Conservation (phyloP, 148 eudicot species). For the Arctostaphylos glauca region DNA sequence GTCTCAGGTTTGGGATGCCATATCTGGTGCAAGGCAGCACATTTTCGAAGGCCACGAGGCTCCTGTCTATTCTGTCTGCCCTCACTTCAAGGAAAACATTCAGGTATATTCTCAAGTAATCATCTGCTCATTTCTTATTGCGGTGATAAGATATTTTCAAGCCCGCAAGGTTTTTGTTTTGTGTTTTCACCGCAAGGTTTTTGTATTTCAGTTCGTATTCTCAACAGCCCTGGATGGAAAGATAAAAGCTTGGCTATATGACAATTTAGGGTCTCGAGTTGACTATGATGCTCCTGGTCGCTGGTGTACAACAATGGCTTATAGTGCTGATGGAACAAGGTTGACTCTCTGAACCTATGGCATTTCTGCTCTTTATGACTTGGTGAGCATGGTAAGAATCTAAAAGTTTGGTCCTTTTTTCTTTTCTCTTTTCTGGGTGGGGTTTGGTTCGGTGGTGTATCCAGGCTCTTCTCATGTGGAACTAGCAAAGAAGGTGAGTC, state of each 20-base stretch:
- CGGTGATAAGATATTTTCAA: neutral
- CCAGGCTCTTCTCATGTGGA: constrained; percentile 86
- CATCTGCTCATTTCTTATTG: neutral
- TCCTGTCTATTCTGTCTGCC: constrained; percentile 88
- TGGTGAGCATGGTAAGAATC: neutral
- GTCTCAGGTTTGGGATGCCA: constrained; percentile 81
- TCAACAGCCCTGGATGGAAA: constrained; percentile 88
- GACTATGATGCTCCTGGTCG: constrained; percentile 90
- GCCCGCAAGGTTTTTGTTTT: neutral
- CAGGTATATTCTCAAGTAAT: constrained; percentile 36
- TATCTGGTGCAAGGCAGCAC: constrained; percentile 63
- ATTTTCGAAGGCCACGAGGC: constrained; percentile 89
- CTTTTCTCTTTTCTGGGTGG: neutral
- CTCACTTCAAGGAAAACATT: constrained; percentile 73
- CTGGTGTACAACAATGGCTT: constrained; percentile 89
- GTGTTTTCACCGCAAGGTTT: constrained; percentile 13
- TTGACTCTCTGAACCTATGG: constrained; percentile 24
- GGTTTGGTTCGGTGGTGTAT: constrained; percentile 13
- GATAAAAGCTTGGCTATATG: constrained; percentile 93
- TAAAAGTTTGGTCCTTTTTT: constrained; percentile 9
- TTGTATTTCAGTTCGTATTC: constrained; percentile 67
- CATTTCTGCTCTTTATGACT: neutral
- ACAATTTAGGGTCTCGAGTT: constrained; percentile 78
- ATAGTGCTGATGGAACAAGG: constrained; percentile 92
- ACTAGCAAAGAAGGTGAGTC: constrained; percentile 86